These are phyloP conservation scores for Linnemannia zychae DNA, from an alignment of 192 early-diverging fungal species.

Conservation along the genomic window DNA sequence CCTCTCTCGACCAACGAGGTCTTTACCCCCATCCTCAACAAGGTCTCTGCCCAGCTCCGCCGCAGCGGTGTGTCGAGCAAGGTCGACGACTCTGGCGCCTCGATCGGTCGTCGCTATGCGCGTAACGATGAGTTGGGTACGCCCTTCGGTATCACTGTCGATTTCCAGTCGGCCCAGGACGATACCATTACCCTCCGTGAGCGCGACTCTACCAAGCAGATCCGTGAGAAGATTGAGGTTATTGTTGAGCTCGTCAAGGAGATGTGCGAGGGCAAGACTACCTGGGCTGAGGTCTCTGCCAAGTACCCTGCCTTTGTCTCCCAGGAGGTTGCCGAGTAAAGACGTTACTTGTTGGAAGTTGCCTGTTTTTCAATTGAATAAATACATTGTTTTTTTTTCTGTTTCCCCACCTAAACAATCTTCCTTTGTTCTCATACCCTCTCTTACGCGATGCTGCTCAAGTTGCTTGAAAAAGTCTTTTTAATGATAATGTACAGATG, in stretches of 20 bases:
- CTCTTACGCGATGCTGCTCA: not conserved
- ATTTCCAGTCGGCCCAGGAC: slow-evolving; percentile 98
- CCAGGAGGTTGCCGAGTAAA: slow-evolving; percentile 59
- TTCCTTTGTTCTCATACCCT: too few species aligned
- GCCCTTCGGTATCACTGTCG: slow-evolving; percentile 97
- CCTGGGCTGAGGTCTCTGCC: slow-evolving; percentile 79
- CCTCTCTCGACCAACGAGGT: slow-evolving; percentile 87
- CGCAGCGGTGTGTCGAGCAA: slow-evolving; percentile 81
- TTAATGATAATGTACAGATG: slow-evolving; percentile 2
- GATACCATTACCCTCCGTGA: slow-evolving; percentile 95
- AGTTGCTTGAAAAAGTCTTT: not conserved
- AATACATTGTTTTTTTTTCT: not conserved
- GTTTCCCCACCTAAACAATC: not conserved
- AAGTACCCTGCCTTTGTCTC: slow-evolving; percentile 78
- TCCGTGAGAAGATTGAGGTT: slow-evolving; percentile 81
- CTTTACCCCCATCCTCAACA: slow-evolving; percentile 70
- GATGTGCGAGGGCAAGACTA: slow-evolving; percentile 76
- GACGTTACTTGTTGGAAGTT: not conserved
- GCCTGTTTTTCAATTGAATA: not conserved
- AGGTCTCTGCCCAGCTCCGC: slow-evolving; percentile 78
- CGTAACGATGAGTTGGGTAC: slow-evolving; percentile 99
- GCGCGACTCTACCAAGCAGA: slow-evolving; percentile 96
- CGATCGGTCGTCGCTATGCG: slow-evolving; percentile 96
- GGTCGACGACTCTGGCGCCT: slow-evolving; percentile 89
- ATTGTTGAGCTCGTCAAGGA: slow-evolving; percentile 83